Evolutionary conservation across 352 stramenopile genomes (phyloP), one percentile per base, ranked within the genome.

Genomic region (Phytophthora sp.): DNA sequence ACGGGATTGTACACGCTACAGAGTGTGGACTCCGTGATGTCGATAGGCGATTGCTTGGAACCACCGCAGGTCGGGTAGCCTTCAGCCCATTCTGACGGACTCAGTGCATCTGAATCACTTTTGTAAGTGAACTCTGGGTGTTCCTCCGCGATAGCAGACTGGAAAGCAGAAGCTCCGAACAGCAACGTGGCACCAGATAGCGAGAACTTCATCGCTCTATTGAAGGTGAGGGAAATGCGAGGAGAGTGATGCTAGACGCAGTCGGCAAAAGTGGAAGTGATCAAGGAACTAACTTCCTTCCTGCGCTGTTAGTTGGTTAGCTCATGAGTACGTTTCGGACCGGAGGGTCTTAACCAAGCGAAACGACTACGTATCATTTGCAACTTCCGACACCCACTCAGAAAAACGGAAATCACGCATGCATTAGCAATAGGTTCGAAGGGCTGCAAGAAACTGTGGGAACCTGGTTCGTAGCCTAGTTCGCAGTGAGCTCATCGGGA

Each of bases 1-100:
- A 60, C 34, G 12, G 74, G 35, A 12, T 53, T 34, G 8, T 53
- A 68, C 21, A 58, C 67, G 17, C 51, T 64, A 50, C 78, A 82
- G 1, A 80, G 44, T 13, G 77, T 73, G 26, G 72, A 54, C 20
- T 49, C 52, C 3, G 28, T 27, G 32, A 77, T 52, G 27, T 77
- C 35, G 50, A 77, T 69, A 0, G 65, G 69, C 10, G 60, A 77
- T 28, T 77, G 69, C 5, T 18, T 74, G 32, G 23, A 54, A 5
- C 69, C 60, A n/a, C 27, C 45, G 20, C 65, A 75, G 2, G 17
- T 38, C 0, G 31, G 21, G 18, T 68, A 76, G 5, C 32, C 56
- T n/a, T 45, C 4, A 6, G 10, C 49, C 66, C 71, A 79, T 41
- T 76, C 49, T 2, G 32, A n/a, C 18, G 66, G 60, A 24, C 49